Base-by-base conservation (phyloP, 768 basidiomycete genomes). In the Amanita polypyramis region DNA sequence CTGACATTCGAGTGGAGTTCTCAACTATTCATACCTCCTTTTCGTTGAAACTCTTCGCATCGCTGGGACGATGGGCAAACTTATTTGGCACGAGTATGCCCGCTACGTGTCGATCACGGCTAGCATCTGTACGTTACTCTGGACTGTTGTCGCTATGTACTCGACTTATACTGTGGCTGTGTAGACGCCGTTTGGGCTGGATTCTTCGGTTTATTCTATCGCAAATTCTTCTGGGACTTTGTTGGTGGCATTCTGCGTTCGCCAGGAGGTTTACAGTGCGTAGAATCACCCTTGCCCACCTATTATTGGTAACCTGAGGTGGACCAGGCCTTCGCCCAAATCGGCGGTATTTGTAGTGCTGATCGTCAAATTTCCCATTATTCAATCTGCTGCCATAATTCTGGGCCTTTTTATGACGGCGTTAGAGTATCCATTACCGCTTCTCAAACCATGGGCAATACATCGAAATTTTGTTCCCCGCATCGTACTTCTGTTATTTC, bases 201-300 rank as follows among this genome's bases (percentile, higher is more conserved):
- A 27, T 82, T 86, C 66, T 94, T 77, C 67, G 92, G 80, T 14
- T 62, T 93, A 11, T 69, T 84, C 56, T 92, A 80, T 68, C 86
- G 90, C 65, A 95, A 95, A 69, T 95, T 90, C 76, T 93, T 95
- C 68, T 95, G 88, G 86, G 93, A 95, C 69, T 90, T 95, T 60
- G 68, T 91, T n/a, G 82, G 79, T 51, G 91, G 86, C 40, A 82
- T 74, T 49, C 60, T 89, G 49, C 82, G 85, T 52, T 74, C 77
- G 60, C 86, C 86, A 23, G 86, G 86, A 67, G 86, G 86, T 45
- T 49, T 86, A 20, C 85, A 88, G 86, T 88, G 54, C 59, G 82
- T 79, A 14, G 45, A 20, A 38, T 38, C 19, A 20, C 34, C 42
- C 33, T 21, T 32, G 43, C 42, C 27, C 41, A n/a, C 23, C 29